Conservation (phyloP, 306 rosid genomes). For the barrel medic (Medicago truncatula) region MtrunA17r5.0-ANR NC_053042.1:43011001-43011500, state of each 20-base stretch:
- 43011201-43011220: slow-evolving; percentile 80
- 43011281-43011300: slow-evolving; percentile 78
- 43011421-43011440: background rate
- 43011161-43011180: slow-evolving; percentile 90
- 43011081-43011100: background rate
- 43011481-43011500: slow-evolving; percentile 63
- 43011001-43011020: slow-evolving; percentile 10
- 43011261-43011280: slow-evolving; percentile 75
- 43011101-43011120: slow-evolving; percentile 7
- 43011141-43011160: slow-evolving; percentile 30
- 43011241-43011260: slow-evolving; percentile 84
- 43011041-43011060: slow-evolving; percentile 15
- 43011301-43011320: slow-evolving; percentile 78
- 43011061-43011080: slow-evolving; percentile 6
- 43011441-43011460: background rate
- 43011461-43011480: slow-evolving; percentile 26
- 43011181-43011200: slow-evolving; percentile 89
- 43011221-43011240: slow-evolving; percentile 93
- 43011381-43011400: background rate
- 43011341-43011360: background rate
- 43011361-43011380: background rate
- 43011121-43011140: slow-evolving; percentile 20
- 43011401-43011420: background rate
- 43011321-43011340: slow-evolving; percentile 54
- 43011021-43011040: background rate